Evolutionary conservation across 768 basidiomycete genomes (phyloP).

Genomic region (Punctularia strigosozonata): DNA sequence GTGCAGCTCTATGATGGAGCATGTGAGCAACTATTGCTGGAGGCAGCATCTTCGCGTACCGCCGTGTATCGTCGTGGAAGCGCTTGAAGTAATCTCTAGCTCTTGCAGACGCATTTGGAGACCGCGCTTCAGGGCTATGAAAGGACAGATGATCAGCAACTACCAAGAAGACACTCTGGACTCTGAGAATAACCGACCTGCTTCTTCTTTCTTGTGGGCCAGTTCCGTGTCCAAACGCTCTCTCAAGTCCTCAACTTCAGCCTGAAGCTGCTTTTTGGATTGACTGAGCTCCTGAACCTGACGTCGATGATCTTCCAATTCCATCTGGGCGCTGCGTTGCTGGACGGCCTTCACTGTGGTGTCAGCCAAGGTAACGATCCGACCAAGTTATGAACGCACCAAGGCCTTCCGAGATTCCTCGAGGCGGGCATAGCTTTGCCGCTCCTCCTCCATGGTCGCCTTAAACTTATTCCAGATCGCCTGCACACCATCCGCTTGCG

Average conservation of each 20-base stretch:
- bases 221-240: constrained; percentile 44
- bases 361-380: no score
- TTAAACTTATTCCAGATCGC: constrained; percentile 59
- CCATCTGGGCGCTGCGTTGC: constrained; percentile 49
- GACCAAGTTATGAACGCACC: constrained; percentile 30
- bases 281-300: constrained; percentile 49
- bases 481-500: constrained; percentile 51
- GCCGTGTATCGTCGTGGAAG: constrained; percentile 47
- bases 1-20: constrained; percentile 37
- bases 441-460: constrained; percentile 43
- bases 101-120: constrained; percentile 52
- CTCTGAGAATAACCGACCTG: constrained; percentile 27
- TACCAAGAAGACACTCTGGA: neutral
- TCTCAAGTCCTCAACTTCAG: constrained; percentile 37
- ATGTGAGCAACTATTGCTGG: constrained; percentile 1
- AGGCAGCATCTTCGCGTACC: constrained; percentile 29
- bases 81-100: constrained; percentile 43
- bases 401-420: constrained; percentile 65
- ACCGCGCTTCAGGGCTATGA: constrained; percentile 45
- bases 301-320: constrained; percentile 52
- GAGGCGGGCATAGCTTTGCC: constrained; percentile 47
- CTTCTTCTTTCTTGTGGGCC: constrained; percentile 43
- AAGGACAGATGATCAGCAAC: constrained; percentile 3
- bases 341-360: constrained; percentile 54
- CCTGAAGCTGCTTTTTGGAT: constrained; percentile 45